phyloP scores from a whole-genome alignment of 2,329 filamentous ascomycete genomes.

The Aspergillus novoparasiticus region DNA sequence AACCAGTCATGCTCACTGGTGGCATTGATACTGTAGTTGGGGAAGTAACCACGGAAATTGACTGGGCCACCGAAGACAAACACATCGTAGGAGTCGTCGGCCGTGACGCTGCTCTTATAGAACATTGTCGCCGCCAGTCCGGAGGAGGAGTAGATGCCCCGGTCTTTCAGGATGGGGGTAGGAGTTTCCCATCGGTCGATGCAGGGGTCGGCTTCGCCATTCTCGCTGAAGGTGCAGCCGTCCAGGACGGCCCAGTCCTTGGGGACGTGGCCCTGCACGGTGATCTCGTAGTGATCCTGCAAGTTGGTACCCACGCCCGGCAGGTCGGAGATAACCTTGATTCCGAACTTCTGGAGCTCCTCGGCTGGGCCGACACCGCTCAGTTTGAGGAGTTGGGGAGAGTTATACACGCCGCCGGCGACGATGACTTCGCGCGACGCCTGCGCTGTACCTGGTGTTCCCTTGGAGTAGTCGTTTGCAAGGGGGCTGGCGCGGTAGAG shows the following conservation, averaged over 20 bases:
- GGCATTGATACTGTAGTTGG: conserved; percentile 47
- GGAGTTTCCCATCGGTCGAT: conserved; percentile 46
- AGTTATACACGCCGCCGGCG: conserved; percentile 61
- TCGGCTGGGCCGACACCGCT: conserved; percentile 62
- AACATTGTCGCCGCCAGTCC: conserved; percentile 57
- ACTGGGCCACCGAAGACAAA: conserved; percentile 56
- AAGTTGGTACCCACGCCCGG: conserved; percentile 67
- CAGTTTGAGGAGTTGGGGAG: conserved; percentile 66
- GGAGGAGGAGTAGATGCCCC: conserved; percentile 51
- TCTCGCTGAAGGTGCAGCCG: conserved; percentile 34
- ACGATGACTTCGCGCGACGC: conserved; percentile 52
- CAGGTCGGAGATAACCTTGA: conserved; percentile 57
- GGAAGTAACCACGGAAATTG: conserved; percentile 57
- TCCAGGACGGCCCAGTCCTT: conserved; percentile 45
- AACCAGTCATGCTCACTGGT: conserved; percentile 46
- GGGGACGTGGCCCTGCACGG: conserved; percentile 31
- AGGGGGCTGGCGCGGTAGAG: conserved; percentile 53
- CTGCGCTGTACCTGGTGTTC: conserved; percentile 40
- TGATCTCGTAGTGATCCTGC: conserved; percentile 55
- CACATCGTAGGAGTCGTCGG: conserved; percentile 56
- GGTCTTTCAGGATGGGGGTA: conserved; percentile 29
- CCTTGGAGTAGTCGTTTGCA: conserved; percentile 10
- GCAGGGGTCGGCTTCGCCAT: conserved; percentile 42
- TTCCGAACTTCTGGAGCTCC: conserved; percentile 57
- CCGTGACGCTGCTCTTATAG: conserved; percentile 38